phyloP scores from a whole-genome alignment of 176 grass and related monocot genomes.

The Carex pumila region DNA sequence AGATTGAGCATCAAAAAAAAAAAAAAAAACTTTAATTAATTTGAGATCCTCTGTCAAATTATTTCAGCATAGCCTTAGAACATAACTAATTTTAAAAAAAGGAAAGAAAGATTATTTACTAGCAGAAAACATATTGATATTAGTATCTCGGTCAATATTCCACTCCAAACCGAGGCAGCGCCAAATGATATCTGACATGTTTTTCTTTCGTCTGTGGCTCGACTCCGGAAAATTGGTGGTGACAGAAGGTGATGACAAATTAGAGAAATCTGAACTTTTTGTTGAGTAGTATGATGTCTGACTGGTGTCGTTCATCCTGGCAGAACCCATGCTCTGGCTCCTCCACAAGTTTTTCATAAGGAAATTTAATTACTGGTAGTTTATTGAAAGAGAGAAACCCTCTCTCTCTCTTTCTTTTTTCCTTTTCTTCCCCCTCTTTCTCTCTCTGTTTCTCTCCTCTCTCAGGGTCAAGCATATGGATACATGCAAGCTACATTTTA shows the following conservation, averaged over 20 bases:
- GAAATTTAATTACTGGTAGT: neutral
- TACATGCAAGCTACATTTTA: neutral
- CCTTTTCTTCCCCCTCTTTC: too few relatives aligned
- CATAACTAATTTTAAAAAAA: neutral
- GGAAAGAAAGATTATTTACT: neutral
- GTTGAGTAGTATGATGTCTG: neutral
- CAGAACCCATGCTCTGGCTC: neutral
- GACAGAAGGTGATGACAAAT: neutral
- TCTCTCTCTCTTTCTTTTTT: neutral
- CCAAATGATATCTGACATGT: neutral
- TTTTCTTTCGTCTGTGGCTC: neutral
- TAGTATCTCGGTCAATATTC: neutral
- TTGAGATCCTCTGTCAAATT: neutral
- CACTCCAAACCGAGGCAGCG: neutral
- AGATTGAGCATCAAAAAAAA: neutral
- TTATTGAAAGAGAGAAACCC: neutral
- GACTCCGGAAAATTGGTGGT: neutral
- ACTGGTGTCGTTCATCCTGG: neutral
- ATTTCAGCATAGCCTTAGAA: neutral
- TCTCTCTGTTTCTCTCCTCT: neutral
- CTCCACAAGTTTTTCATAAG: neutral
- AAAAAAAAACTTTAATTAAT: neutral
- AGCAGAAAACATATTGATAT: neutral
- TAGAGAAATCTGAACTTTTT: neutral
- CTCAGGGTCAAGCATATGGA: neutral